These are phyloP conservation scores for Pestalotiopsis sp. DNA, from an alignment of 2,329 filamentous ascomycete species.

Conservation along the genomic window DNA sequence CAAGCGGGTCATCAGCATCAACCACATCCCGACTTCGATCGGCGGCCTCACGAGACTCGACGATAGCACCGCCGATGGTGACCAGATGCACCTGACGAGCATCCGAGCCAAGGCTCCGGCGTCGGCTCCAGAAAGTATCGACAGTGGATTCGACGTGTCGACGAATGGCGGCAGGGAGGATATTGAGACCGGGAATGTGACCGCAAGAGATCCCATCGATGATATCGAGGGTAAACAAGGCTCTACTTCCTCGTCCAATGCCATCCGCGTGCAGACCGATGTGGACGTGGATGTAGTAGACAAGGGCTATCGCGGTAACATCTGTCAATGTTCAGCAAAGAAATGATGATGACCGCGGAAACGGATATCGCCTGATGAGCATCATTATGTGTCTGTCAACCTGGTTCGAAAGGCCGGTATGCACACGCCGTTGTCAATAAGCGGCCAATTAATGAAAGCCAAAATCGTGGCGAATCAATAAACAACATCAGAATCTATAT, in stretches of 20 bases:
- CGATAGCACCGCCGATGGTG: neutral
- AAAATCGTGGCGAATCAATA: too few relatives aligned
- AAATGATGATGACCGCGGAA: too few relatives aligned
- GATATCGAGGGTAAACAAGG: neutral
- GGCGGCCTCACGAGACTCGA: neutral
- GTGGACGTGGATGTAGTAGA: neutral
- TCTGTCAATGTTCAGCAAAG: too few relatives aligned
- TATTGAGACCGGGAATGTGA: neutral
- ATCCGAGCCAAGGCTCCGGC: neutral
- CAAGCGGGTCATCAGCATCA: slow-evolving; percentile 22
- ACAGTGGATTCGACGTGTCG: neutral
- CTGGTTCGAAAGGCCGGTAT: too few relatives aligned
- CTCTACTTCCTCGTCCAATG: neutral
- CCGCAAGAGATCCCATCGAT: neutral
- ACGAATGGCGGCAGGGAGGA: neutral
- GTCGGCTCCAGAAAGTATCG: neutral
- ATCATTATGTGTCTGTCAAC: too few relatives aligned
- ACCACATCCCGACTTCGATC: slow-evolving; percentile 14
- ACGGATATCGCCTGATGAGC: too few relatives aligned
- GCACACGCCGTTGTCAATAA: too few relatives aligned
- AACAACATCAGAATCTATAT: too few relatives aligned
- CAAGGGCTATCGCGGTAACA: neutral
- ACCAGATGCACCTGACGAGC: neutral
- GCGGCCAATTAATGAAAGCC: too few relatives aligned
- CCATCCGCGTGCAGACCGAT: neutral